Evolutionary conservation across 495 filamentous ascomycete genomes (phyloP).

Genomic region (Podospora anserina): DNA sequence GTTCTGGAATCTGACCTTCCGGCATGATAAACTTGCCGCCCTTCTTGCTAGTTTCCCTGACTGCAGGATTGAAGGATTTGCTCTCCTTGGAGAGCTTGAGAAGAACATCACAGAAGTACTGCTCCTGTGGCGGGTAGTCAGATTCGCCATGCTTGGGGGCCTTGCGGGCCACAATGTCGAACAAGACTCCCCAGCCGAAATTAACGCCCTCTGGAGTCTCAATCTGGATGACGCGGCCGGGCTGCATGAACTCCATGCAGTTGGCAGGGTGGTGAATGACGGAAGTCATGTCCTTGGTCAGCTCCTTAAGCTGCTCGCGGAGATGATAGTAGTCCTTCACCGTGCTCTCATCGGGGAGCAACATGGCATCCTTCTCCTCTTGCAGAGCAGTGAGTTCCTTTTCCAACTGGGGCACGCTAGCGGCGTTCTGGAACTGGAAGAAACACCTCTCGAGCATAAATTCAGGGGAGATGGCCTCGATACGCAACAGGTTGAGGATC

Average conservation of each 20-base stretch:
- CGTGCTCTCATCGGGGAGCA: constrained; percentile 77
- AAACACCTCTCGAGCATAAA: constrained; percentile 97
- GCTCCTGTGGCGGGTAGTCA: constrained; percentile 65
- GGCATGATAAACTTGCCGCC: constrained; percentile 34
- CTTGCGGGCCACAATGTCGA: constrained; percentile 64
- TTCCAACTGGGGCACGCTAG: constrained; percentile 76
- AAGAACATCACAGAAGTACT: constrained; percentile 76
- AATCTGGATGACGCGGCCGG: constrained; percentile 79
- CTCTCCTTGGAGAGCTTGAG: constrained; percentile 64
- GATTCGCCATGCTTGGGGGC: constrained; percentile 57
- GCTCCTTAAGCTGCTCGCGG: constrained; percentile 74
- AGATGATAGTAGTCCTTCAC: constrained; percentile 91
- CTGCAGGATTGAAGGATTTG: constrained; percentile 31
- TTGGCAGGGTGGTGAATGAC: constrained; percentile 90
- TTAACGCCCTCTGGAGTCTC: constrained; percentile 66
- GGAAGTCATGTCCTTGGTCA: constrained; percentile 77
- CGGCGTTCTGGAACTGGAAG: constrained; percentile 95
- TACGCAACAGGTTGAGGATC: constrained; percentile 92
- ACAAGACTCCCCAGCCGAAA: constrained; percentile 89
- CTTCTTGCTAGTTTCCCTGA: constrained; percentile 16
- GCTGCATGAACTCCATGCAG: constrained; percentile 71
- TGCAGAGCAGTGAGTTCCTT: constrained; percentile 73
- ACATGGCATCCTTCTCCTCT: constrained; percentile 63
- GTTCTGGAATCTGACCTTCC: constrained; percentile 27
- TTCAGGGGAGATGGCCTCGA: constrained; percentile 93